Evolutionary conservation across 169 alveolate genomes (phyloP).

Genomic region (Plasmodium gaboni): DNA sequence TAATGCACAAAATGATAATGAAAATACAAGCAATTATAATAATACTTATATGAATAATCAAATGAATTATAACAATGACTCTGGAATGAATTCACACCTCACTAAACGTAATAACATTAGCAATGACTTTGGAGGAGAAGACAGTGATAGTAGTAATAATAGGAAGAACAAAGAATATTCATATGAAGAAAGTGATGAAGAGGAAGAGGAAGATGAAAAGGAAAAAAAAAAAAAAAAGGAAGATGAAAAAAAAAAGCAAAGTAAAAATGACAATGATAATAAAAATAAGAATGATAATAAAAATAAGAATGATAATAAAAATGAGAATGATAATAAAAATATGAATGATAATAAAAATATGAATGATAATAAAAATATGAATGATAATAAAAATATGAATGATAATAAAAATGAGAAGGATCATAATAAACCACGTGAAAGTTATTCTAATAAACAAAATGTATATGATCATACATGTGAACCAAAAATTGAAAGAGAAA

Average conservation of each 20-base stretch:
- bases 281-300: background rate
- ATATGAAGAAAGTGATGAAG: background rate
- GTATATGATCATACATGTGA: too few species aligned
- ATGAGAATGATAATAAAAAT: too few species aligned
- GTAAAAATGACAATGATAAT: background rate
- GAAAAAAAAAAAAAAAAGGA: background rate
- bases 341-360: background rate
- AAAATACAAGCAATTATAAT: background rate
- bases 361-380: background rate
- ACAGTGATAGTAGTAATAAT: background rate
- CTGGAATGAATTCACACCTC: too few species aligned
- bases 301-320: too few species aligned
- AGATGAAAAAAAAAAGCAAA: background rate
- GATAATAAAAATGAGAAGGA: background rate
- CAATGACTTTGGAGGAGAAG: background rate
- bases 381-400: background rate
- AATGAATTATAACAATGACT: background rate
- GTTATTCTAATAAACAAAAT: too few species aligned
- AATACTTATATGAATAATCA: background rate
- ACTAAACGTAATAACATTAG: too few species aligned
- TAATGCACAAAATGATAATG: background rate
- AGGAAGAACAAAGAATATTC: background rate
- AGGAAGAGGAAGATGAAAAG: background rate
- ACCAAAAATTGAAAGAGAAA: too few species aligned
- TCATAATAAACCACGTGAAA: background rate